Evolutionary conservation across 129 eudicot genomes (phyloP), one percentile per base, ranked within the genome.

Genomic region (Flaveria brownii): DNA sequence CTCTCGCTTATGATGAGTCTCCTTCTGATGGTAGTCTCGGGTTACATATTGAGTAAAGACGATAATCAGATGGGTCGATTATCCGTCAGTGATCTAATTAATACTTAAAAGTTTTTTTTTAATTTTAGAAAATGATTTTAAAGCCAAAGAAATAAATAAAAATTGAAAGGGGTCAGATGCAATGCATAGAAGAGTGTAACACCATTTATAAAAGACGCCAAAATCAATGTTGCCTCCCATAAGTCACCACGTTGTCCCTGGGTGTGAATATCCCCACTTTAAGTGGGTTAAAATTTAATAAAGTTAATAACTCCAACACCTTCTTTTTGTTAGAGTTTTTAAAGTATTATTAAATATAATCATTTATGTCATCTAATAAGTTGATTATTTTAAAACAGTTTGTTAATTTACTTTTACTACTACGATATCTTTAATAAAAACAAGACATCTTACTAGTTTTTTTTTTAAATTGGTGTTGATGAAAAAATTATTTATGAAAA

Each of bases 191-290:
- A 78, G 71, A 78, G 47, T 71, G 77, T 78, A 78, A 78, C 82
- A 30, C 69, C 69, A 70, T 71, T 77, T 78, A 57, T 43, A 70
- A 78, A 78, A 39, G 77, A 76, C 82, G 77, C 77, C 26, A 78
- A 78, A 78, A 28, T 45, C 82, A 1, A 78, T 78, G 77, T 30
- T 78, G 77, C 71, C 77, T 70, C 77, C 82, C 77, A 78, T 75
- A 68, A 78, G 71, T 78, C 43, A 78, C 77, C 71, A 70, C 82
- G 82, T 78, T 69, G 81, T 36, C 28, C 43, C 41, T 75, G 56
- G 60, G 70, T 78, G 70, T 71, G 70, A 69, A 77, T 68, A 77
- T n/a, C 30, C 75, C 75, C 75, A 77, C 81, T 59, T 57, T 77
- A 56, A 49, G 2, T 57, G 68, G 68, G 68, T 77, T 54, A 43